Evolutionary conservation across 176 grass and related monocot genomes (phyloP).

Genomic region (Pontederia crassipes): DNA sequence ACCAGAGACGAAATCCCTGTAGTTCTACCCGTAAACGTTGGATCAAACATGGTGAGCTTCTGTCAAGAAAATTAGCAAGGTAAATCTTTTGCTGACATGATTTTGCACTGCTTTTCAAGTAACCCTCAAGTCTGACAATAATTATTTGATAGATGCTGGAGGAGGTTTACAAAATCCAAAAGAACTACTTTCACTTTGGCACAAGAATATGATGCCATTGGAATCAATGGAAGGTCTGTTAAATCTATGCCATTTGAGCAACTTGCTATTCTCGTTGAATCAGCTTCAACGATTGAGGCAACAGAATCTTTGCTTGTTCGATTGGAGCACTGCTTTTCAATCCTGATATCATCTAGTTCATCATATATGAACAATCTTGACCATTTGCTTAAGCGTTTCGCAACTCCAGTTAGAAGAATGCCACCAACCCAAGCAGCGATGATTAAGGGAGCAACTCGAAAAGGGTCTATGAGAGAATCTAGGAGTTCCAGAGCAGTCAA

Average conservation of each 20-base stretch:
- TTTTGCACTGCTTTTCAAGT: background rate
- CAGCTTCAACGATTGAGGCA: conserved; percentile 39
- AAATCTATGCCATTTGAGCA: conserved; percentile 89
- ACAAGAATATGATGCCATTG: conserved; percentile 58
- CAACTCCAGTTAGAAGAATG: conserved; percentile 55
- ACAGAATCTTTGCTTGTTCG: conserved; percentile 73
- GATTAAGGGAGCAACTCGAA: conserved; percentile 29
- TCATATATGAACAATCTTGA: conserved; percentile 61
- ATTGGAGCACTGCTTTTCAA: conserved; percentile 42
- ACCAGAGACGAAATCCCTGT: conserved; percentile 56
- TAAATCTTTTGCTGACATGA: conserved; percentile 12
- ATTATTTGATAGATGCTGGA: conserved; percentile 57
- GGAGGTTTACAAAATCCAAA: conserved; percentile 68
- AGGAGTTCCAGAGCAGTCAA: conserved; percentile 28
- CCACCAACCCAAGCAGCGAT: conserved; percentile 28
- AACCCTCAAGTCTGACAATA: background rate
- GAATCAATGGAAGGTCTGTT: conserved; percentile 62
- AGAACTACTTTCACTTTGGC: conserved; percentile 48
- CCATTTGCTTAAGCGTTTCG: conserved; percentile 78
- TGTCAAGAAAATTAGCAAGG: conserved; percentile 83
- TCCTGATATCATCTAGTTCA: conserved; percentile 29
- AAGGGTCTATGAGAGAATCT: conserved; percentile 11
- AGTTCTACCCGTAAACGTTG: conserved; percentile 41
- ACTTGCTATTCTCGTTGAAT: conserved; percentile 64
- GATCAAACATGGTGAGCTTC: conserved; percentile 52